A percentile compares a stretch with the other conserved stretches of the same genome.
Evolutionary conservation across 1,139 yeast genomes (phyloP).

Genomic region (Kluyveromyces sp.): DNA sequence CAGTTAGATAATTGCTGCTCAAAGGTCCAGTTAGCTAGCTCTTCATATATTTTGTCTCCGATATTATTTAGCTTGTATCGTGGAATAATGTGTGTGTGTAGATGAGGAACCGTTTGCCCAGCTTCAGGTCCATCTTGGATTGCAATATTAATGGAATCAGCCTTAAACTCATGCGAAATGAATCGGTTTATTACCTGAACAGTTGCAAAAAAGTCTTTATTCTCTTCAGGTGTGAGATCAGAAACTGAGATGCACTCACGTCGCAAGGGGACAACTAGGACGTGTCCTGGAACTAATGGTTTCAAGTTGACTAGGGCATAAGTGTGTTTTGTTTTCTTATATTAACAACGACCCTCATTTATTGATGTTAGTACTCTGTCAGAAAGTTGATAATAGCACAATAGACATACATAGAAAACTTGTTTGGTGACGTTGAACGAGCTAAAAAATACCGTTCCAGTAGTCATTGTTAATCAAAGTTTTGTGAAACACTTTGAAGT

Average conservation of each 20-base stretch:
- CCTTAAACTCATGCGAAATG: slow-evolving; percentile 56
- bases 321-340: slow-evolving; percentile 45
- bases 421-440: slow-evolving; percentile 29
- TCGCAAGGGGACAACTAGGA: slow-evolving; percentile 75
- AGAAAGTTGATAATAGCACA: no score
- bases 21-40: slow-evolving; percentile 48
- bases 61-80: slow-evolving; percentile 55
- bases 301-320: slow-evolving; percentile 82
- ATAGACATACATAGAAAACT: slow-evolving; percentile 23
- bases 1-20: slow-evolving; percentile 33
- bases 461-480: not conserved
- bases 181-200: slow-evolving; percentile 65
- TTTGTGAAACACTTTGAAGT: not conserved
- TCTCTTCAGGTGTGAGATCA: slow-evolving; percentile 65
- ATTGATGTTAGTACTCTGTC: not conserved
- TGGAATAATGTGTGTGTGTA: slow-evolving; percentile 90
- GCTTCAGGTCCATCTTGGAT: slow-evolving; percentile 96
- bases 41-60: slow-evolving; percentile 64
- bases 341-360: not conserved
- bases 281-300: slow-evolving; percentile 88
- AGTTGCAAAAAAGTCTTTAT: slow-evolving; percentile 67
- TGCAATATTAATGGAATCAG: slow-evolving; percentile 78
- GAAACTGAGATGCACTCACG: slow-evolving; percentile 49
- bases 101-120: slow-evolving; percentile 89
- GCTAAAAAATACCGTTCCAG: slow-evolving; percentile 23